Conservation (phyloP, 1,284 basidiomycete genomes). For the Cryptococcus maquisensis region DNA sequence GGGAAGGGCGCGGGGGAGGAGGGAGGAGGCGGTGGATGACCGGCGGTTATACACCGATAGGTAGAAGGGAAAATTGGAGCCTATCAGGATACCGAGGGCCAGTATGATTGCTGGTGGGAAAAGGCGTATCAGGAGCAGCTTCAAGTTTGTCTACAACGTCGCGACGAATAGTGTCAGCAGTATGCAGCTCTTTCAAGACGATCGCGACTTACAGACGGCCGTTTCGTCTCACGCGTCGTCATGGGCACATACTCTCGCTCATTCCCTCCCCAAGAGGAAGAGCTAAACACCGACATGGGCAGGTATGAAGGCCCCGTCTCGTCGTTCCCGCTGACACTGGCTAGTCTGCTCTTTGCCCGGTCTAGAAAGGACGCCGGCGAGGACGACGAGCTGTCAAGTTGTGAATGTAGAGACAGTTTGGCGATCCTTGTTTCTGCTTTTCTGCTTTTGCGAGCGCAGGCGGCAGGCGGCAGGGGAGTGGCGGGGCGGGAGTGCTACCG, state of each 20-base stretch:
- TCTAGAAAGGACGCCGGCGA: background rate
- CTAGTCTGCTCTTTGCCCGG: background rate
- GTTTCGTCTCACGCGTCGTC: slow-evolving; percentile 4
- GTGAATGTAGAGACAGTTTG: too few species aligned
- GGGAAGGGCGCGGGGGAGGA: slow-evolving; percentile 24
- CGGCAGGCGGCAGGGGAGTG: too few species aligned
- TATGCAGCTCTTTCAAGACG: background rate
- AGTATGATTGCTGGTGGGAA: slow-evolving; percentile 18
- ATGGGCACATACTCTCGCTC: slow-evolving; percentile 14
- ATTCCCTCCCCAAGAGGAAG: background rate
- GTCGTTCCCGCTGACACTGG: background rate
- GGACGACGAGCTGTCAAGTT: too few species aligned
- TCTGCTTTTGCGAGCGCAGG: too few species aligned
- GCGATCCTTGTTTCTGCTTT: too few species aligned
- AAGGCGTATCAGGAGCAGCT: slow-evolving; percentile 1
- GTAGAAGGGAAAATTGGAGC: slow-evolving; percentile 27
- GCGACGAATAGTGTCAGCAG: background rate
- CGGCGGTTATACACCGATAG: slow-evolving; percentile 31
- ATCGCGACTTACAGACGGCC: slow-evolving; percentile 5
- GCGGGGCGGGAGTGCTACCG: too few species aligned
- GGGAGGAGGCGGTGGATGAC: slow-evolving; percentile 9
- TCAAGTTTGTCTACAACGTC: slow-evolving; percentile 2
- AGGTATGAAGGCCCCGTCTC: background rate
- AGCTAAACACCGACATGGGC: background rate
- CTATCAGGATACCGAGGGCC: slow-evolving; percentile 23